Percentiles rank a stretch among this genome's conserved stretches.
Conservation (phyloP, 2,329 filamentous ascomycete genomes). For the Claviceps digitariae region DNA sequence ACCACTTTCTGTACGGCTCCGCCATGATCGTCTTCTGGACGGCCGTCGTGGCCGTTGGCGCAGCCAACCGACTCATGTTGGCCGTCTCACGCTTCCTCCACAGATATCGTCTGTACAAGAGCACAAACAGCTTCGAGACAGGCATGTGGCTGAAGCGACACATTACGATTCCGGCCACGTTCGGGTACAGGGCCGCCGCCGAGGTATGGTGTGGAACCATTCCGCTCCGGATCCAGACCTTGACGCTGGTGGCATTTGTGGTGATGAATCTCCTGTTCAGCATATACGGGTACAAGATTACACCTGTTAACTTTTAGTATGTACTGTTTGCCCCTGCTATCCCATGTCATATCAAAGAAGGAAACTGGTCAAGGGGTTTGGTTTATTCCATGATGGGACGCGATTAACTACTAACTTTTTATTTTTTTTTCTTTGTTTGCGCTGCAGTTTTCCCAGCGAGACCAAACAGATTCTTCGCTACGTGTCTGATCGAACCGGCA, state of each 20-base stretch:
- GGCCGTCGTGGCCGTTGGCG: constrained; percentile 22
- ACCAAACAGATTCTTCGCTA: constrained; percentile 34
- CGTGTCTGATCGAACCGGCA: constrained; percentile 48
- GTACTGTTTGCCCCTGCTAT: constrained; percentile 5
- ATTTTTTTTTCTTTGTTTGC: no score
- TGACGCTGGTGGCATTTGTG: constrained; percentile 25
- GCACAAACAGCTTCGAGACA: background rate
- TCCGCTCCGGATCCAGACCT: constrained; percentile 28
- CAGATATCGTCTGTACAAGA: background rate
- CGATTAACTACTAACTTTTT: no score
- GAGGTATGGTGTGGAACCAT: constrained; percentile 31
- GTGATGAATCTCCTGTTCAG: constrained; percentile 24
- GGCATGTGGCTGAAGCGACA: constrained; percentile 19
- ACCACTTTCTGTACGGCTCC: constrained; percentile 23
- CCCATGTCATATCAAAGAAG: background rate
- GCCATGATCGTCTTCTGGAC: constrained; percentile 29
- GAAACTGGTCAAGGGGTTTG: background rate
- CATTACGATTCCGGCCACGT: constrained; percentile 26
- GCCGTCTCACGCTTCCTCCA: constrained; percentile 5
- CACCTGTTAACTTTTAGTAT: constrained; percentile 27
- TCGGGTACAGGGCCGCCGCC: constrained; percentile 28
- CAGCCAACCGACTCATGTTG: constrained; percentile 16
- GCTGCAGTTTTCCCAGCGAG: constrained; percentile 19
- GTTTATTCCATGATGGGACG: background rate
- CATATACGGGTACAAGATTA: constrained; percentile 23